Base-by-base conservation (phyloP, 495 filamentous ascomycete species). In the Xylaria grammica region DNA sequence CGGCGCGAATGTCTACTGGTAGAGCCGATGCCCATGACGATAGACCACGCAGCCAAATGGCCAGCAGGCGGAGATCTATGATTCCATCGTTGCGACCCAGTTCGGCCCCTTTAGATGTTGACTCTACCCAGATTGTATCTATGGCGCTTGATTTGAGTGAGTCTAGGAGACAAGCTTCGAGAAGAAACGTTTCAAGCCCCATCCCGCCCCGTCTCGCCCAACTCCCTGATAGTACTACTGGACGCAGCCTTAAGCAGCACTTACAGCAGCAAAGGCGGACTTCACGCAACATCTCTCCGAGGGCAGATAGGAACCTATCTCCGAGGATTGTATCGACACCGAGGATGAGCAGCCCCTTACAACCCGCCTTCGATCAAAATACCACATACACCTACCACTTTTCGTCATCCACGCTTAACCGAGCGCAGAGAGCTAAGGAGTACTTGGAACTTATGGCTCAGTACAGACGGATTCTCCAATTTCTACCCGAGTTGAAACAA, bases 111-210 rank as follows among this genome's bases (percentile, higher is more conserved):
- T 58, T 90, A 13, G 90, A 93, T 75, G 78, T 85, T 19, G 92
- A 97, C 67, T 88, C 92, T 22, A 82, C 90, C 20, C 90, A 96
- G 74, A 94, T 97, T 62, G 91, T 97, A 40, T 93, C 90, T 69
- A 88, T 97, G 75, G 94, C 94, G 1, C 77, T 97, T 72, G 94
- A 89, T 70, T 76, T 97, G 53, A 96, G 90, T 78, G 91, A 97
- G 71, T 93, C 91, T 34, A 83, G 93, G 56, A 84, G 87, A 60
- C 82, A 89, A 40, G 85, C 85, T 20, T 78, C 84, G 27, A 78
- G 82, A 54, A 79, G 87, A 51, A 79, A 82, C 49, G 71, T 83
- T 4, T 84, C 87, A 19, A 78, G 69, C 26, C 81, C 81, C 19
- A 72, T 82, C 0, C 81, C 84, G 20, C 83, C 85, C 0, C 76